Conservation (phyloP, 2,329 filamentous ascomycete species). For the Periconia sp. region DNA sequence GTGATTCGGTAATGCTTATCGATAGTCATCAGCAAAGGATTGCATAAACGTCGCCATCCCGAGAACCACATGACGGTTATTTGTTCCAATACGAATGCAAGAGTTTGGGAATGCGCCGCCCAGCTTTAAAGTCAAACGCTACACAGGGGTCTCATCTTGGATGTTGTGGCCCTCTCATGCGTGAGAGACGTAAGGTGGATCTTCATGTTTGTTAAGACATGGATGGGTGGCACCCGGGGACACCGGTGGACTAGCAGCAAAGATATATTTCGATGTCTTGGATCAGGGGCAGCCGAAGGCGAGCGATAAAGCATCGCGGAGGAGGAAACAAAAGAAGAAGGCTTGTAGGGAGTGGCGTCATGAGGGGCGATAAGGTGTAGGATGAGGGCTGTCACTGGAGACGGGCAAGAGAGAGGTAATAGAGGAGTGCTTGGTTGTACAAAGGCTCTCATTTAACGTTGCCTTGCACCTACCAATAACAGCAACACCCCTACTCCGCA, state of each 20-base stretch:
- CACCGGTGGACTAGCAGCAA: neutral
- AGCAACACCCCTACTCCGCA: neutral
- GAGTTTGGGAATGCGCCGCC: no score
- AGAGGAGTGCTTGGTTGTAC: neutral
- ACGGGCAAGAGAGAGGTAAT: neutral
- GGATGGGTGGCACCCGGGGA: neutral
- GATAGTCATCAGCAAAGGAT: neutral
- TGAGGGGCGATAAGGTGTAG: neutral
- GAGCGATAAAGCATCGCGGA: neutral
- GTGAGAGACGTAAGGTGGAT: neutral
- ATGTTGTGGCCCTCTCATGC: neutral
- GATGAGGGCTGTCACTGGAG: neutral
- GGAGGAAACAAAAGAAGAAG: neutral
- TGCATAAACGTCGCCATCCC: no score
- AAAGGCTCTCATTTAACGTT: neutral
- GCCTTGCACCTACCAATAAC: neutral
- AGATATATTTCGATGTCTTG: neutral
- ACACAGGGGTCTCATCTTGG: neutral
- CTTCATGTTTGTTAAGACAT: neutral
- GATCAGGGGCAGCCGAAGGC: neutral
- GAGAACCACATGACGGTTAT: no score
- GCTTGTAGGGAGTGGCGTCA: neutral
- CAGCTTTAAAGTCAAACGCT: no score
- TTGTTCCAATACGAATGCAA: no score
- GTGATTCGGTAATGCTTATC: neutral